Percentiles rank a stretch among this genome's conserved stretches.
Conservation (phyloP, 257 asterid genomes). For the Datura wrightii region DNA sequence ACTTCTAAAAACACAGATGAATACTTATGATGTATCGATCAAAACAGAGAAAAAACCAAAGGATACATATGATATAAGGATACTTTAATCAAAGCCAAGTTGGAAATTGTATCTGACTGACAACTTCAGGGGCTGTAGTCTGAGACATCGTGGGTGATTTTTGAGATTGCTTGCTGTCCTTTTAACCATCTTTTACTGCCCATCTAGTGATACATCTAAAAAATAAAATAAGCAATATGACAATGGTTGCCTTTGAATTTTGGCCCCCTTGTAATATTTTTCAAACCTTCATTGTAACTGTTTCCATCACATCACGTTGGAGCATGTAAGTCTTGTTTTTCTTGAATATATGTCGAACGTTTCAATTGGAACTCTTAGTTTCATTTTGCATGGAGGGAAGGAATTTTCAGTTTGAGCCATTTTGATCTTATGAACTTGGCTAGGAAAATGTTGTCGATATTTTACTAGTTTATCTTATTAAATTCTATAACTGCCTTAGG, state of each 20-base stretch:
- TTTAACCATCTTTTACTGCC: background rate
- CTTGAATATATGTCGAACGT: background rate
- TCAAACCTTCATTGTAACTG: slow-evolving; percentile 13
- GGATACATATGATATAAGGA: background rate
- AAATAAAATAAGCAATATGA: background rate
- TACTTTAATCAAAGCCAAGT: background rate
- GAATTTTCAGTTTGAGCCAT: background rate
- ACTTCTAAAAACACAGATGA: background rate
- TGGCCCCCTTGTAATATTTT: background rate
- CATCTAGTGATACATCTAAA: background rate
- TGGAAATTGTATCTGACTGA: slow-evolving; percentile 5
- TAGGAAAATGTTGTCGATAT: slow-evolving; percentile 15
- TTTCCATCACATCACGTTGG: background rate
- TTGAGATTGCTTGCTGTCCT: background rate
- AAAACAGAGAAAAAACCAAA: background rate
- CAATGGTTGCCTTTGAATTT: background rate
- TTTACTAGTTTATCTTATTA: slow-evolving; percentile 28
- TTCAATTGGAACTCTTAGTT: background rate
- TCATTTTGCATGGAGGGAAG: slow-evolving; percentile 20
- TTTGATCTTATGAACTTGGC: slow-evolving; percentile 3
- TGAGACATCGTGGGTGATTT: background rate
- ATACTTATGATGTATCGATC: background rate
- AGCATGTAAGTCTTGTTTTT: background rate
- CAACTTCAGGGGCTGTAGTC: background rate
- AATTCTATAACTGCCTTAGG: slow-evolving; percentile 53